Percentiles rank a stretch among this genome's conserved stretches.
Evolutionary conservation across 75 land plant species (phyloP).

Genomic region (Sequoiadendron giganteum): DNA sequence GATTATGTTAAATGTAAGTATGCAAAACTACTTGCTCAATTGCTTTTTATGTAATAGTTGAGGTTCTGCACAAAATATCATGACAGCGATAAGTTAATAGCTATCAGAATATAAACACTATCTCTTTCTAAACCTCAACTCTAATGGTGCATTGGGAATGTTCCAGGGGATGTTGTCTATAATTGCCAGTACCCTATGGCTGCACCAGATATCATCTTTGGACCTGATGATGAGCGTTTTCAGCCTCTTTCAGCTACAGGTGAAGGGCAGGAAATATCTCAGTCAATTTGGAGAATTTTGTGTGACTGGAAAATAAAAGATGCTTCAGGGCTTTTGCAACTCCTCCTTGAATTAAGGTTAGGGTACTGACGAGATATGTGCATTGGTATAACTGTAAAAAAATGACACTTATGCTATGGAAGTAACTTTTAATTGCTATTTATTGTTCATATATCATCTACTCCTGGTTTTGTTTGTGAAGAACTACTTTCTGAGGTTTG

Average conservation of each 20-base stretch:
- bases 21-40: background rate
- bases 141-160: background rate
- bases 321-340: slow-evolving; percentile 52
- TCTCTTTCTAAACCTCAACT: background rate
- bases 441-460: slow-evolving; percentile 3
- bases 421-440: background rate
- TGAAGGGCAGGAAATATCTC: slow-evolving; percentile 17
- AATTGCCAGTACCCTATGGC: slow-evolving; percentile 39
- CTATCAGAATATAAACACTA: background rate
- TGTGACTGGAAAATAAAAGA: slow-evolving; percentile 71
- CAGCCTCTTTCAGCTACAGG: slow-evolving; percentile 36
- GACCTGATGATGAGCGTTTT: slow-evolving; percentile 62
- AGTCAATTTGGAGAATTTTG: slow-evolving; percentile 27
- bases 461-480: slow-evolving; percentile 12
- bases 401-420: background rate
- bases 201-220: slow-evolving; percentile 86
- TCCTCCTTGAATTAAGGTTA: slow-evolving; percentile 74
- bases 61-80: background rate
- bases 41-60: background rate
- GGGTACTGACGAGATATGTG: background rate
- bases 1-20: slow-evolving; percentile 77
- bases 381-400: background rate
- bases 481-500: background rate
- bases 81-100: no score
- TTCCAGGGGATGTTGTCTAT: slow-evolving; percentile 77